phyloP scores from a whole-genome alignment of 1,139 yeast genomes.

The Hyphopichia wangnamkhiaoensis region DNA sequence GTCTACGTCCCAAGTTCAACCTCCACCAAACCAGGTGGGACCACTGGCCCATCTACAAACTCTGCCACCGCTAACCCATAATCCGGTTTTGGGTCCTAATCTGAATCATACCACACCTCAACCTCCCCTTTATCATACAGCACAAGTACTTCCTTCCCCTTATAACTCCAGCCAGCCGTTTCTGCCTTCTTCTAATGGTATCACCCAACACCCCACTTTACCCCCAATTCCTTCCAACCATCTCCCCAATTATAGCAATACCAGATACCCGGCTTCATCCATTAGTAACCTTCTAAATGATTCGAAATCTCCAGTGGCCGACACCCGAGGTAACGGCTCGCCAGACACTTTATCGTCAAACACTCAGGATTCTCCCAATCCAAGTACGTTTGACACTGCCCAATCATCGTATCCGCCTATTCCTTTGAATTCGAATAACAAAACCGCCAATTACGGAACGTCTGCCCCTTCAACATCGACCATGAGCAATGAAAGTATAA shows the following conservation, averaged over 20 bases:
- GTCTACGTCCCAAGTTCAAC: no score
- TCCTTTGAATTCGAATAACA: conserved; percentile 2
- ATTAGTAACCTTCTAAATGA: conserved; percentile 20
- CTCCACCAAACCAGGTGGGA: no score
- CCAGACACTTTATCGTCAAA: conserved; percentile 2
- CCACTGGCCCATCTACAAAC: no score
- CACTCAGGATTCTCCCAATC: conserved; percentile 3
- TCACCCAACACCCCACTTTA: not conserved
- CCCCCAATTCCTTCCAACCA: not conserved
- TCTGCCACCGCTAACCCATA: no score
- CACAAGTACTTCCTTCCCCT: no score
- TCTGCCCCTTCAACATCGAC: not conserved
- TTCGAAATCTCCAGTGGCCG: conserved; percentile 10
- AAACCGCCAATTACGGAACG: conserved; percentile 1
- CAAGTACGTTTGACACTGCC: conserved; percentile 3
- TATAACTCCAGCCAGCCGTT: no score
- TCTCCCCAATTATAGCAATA: not conserved
- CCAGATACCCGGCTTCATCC: conserved; percentile 14
- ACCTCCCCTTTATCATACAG: no score
- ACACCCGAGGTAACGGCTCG: conserved; percentile 5
- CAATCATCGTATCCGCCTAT: conserved; percentile 1
- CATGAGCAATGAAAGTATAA: conserved; percentile 7
- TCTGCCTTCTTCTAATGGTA: not conserved
- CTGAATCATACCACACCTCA: no score
- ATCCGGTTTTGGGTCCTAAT: no score